phyloP scores from a whole-genome alignment of 2,329 filamentous ascomycete species.

The Exophiala phaeomuriformis region DNA sequence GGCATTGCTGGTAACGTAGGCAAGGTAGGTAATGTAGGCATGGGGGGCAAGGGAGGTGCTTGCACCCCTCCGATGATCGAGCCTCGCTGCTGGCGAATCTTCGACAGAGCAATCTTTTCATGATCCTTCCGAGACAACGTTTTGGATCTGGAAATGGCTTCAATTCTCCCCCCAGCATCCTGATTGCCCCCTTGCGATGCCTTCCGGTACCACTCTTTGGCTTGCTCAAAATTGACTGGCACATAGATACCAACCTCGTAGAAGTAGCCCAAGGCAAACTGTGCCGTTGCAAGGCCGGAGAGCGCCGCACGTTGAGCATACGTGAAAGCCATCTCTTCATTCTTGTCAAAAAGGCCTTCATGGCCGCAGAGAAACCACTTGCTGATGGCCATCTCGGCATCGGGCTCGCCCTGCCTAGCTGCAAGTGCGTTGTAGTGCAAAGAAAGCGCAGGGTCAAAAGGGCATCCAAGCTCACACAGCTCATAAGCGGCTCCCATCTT shows the following conservation, averaged over 20 bases:
- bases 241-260: constrained; percentile 93
- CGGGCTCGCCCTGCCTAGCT: constrained; percentile 81
- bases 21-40: no score
- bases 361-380: constrained; percentile 98
- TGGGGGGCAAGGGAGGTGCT: constrained; percentile 24
- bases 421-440: constrained; percentile 94
- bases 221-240: constrained; percentile 72
- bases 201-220: constrained; percentile 80
- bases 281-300: constrained; percentile 75
- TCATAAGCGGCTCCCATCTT: constrained; percentile 98
- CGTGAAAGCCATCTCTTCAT: constrained; percentile 84
- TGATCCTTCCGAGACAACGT: constrained; percentile 85
- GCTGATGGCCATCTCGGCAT: constrained; percentile 92
- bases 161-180: constrained; percentile 73
- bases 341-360: constrained; percentile 87
- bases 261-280: constrained; percentile 97
- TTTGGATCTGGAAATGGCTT: constrained; percentile 74
- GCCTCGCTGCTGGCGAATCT: constrained; percentile 75
- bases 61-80: constrained; percentile 39
- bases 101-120: constrained; percentile 78
- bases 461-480: constrained; percentile 84
- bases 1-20: constrained; percentile 35
- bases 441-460: constrained; percentile 87
- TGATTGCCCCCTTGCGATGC: constrained; percentile 87
- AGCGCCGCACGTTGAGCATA: constrained; percentile 83